These are phyloP conservation scores for Anaeromyces robustus DNA, from an alignment of 192 early-diverging fungal species.

Conservation along the genomic window DNA sequence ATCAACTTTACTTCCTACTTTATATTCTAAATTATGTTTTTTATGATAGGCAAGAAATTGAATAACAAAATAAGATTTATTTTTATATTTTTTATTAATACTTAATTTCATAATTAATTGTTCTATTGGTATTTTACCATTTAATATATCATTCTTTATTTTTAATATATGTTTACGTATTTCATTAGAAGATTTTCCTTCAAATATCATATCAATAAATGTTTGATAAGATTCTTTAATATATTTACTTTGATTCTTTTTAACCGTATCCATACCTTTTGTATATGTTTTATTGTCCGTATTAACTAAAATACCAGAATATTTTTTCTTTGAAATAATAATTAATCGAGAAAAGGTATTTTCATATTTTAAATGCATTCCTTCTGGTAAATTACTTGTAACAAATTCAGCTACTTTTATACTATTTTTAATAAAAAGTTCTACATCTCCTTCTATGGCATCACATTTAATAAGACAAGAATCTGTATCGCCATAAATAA, in stretches of 20 bases:
- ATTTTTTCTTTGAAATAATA: neutral
- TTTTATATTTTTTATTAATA: neutral
- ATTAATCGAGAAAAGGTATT: neutral
- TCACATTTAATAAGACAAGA: neutral
- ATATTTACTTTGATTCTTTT: neutral
- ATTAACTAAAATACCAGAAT: neutral
- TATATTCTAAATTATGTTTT: neutral
- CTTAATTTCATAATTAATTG: neutral
- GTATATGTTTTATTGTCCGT: neutral
- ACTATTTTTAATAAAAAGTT: neutral
- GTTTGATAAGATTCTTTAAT: neutral
- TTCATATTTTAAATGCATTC: neutral
- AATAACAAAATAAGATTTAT: neutral
- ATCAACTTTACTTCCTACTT: neutral
- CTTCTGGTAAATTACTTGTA: neutral
- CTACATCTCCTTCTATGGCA: neutral
- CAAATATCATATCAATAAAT: neutral
- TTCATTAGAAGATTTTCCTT: neutral
- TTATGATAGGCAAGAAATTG: neutral
- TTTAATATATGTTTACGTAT: neutral
- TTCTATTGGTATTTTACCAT: neutral
- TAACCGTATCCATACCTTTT: neutral
- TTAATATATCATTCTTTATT: neutral
- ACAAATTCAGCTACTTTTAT: neutral
- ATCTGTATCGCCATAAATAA: neutral